Percentiles rank a stretch among this genome's conserved stretches.
These are phyloP conservation scores for Podaxis rugospora DNA, from an alignment of 768 basidiomycete species.

Conservation along the genomic window DNA sequence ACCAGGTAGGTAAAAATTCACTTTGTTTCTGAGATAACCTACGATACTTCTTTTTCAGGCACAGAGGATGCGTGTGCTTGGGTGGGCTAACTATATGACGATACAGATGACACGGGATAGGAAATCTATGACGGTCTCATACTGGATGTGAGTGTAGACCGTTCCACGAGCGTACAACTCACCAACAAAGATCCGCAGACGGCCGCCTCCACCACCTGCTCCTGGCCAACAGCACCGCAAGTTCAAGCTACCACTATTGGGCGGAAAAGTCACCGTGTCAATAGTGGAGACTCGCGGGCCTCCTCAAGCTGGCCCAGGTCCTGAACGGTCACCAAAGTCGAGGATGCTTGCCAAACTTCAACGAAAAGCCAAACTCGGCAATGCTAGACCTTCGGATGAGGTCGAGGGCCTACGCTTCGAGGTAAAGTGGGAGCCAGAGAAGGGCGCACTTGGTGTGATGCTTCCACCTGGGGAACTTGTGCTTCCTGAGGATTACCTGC, in stretches of 20 bases:
- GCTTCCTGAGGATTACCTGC: constrained; percentile 37
- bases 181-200: constrained; percentile 16
- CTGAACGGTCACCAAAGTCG: constrained; percentile 49
- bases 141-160: constrained; percentile 78
- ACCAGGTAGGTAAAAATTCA: constrained; percentile 41
- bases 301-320: constrained; percentile 34
- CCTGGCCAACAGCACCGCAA: constrained; percentile 26
- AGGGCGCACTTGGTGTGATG: constrained; percentile 57
- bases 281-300: constrained; percentile 51
- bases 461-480: constrained; percentile 45
- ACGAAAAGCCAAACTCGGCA: constrained; percentile 55
- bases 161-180: neutral
- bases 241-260: constrained; percentile 51
- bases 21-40: neutral
- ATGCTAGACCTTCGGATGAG: constrained; percentile 60
- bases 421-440: constrained; percentile 76
- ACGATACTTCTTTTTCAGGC: constrained; percentile 38
- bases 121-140: constrained; percentile 67
- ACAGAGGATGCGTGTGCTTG: constrained; percentile 71
- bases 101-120: constrained; percentile 68
- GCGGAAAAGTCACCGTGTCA: constrained; percentile 71
- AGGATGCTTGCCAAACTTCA: constrained; percentile 60
- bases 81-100: constrained; percentile 77
- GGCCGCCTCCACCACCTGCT: constrained; percentile 22
- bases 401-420: constrained; percentile 65